Evolutionary conservation across 2,329 filamentous ascomycete genomes (phyloP).

Genomic region (Neocucurbitaria cava): DNA sequence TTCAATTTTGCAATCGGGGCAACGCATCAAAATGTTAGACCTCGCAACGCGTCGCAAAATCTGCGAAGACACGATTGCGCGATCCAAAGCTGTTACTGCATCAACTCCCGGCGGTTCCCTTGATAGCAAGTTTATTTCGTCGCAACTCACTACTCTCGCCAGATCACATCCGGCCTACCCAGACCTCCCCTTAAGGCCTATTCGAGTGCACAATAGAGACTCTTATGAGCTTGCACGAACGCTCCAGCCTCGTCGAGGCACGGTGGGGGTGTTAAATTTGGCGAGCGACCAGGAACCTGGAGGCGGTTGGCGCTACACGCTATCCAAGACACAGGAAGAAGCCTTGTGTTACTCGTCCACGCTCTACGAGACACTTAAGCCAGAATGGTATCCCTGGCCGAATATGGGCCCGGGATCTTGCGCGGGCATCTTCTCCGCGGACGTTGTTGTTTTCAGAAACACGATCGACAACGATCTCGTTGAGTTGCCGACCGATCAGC

Average conservation of each 20-base stretch:
- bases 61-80: slow-evolving; percentile 29
- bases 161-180: slow-evolving; percentile 9
- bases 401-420: slow-evolving; percentile 26
- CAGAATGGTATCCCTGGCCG: slow-evolving; percentile 33
- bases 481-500: slow-evolving; percentile 13
- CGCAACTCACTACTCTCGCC: slow-evolving; percentile 20
- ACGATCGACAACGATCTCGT: slow-evolving; percentile 22
- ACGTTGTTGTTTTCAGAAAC: slow-evolving; percentile 28
- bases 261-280: slow-evolving; percentile 27
- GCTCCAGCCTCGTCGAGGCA: slow-evolving; percentile 5
- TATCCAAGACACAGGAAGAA: slow-evolving; percentile 31
- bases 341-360: slow-evolving; percentile 33
- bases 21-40: slow-evolving; percentile 15
- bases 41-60: slow-evolving; percentile 24
- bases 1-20: not conserved
- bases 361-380: slow-evolving; percentile 21
- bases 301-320: slow-evolving; percentile 30
- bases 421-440: slow-evolving; percentile 27
- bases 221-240: slow-evolving; percentile 24
- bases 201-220: slow-evolving; percentile 26
- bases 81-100: slow-evolving; percentile 15
- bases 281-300: slow-evolving; percentile 28
- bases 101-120: slow-evolving; percentile 20
- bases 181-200: slow-evolving; percentile 10
- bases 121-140: slow-evolving; percentile 19